Conservation (phyloP, 306 rosid genomes). For the Lathyrus aphaca region DNA sequence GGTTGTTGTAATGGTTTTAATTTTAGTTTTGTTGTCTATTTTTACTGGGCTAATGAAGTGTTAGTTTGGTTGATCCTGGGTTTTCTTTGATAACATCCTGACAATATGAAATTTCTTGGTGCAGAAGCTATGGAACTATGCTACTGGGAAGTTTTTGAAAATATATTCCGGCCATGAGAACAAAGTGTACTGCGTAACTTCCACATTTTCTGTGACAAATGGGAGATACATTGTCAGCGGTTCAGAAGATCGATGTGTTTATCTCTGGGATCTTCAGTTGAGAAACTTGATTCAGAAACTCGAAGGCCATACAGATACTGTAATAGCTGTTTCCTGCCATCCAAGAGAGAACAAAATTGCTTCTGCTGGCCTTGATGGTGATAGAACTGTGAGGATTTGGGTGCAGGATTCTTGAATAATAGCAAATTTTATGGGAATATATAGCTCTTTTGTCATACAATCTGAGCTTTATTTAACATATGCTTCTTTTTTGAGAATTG, state of each 20-base stretch:
- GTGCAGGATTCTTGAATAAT: conserved; percentile 62
- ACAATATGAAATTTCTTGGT: conserved; percentile 33
- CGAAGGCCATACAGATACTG: conserved; percentile 87
- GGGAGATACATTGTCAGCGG: conserved; percentile 91
- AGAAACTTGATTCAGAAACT: conserved; percentile 85
- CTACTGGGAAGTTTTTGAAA: conserved; percentile 67
- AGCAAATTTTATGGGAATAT: conserved; percentile 23
- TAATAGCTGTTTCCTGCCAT: conserved; percentile 82
- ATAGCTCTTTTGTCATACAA: not conserved
- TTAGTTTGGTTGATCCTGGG: conserved; percentile 15
- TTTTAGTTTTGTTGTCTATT: conserved; percentile 3
- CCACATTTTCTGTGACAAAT: conserved; percentile 87
- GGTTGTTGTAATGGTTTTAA: not conserved
- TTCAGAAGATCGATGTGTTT: conserved; percentile 83
- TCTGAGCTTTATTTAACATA: not conserved
- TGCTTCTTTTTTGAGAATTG: not conserved
- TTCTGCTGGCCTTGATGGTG: conserved; percentile 77
- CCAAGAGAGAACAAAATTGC: conserved; percentile 90
- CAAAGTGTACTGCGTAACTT: conserved; percentile 66
- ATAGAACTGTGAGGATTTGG: conserved; percentile 84
- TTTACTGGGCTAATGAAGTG: too few relatives aligned
- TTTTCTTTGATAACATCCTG: conserved; percentile 19
- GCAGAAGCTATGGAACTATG: conserved; percentile 93
- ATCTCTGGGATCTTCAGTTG: conserved; percentile 89
- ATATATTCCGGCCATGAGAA: conserved; percentile 70